Evolutionary conservation across 1,284 basidiomycete genomes (phyloP), one percentile per base, ranked within the genome.

Genomic region (Papiliotrema fonsecae): DNA sequence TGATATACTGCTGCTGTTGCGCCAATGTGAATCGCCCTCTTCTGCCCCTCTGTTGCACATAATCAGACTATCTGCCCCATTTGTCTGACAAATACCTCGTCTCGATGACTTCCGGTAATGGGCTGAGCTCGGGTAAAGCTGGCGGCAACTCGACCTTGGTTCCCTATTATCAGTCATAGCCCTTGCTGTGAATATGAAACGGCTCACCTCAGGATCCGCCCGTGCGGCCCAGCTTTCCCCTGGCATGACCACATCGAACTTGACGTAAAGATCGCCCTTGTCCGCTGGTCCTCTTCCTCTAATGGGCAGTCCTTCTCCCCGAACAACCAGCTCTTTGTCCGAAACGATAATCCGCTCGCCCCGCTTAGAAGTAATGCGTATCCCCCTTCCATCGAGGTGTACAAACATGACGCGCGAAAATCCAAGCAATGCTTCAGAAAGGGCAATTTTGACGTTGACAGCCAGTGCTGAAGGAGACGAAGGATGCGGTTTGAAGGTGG

Each of bases 371-470:
- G 80, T 75, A 14, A 93, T 81, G 40, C 82, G 82, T 46, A 96
- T 79, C 6, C 90, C 89, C 14, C 88, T 82, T 2, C 90, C 90
- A 67, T 97, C 91, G 24, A 97, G 78, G 69, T 97, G 91, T 13
- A 84, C 87, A 49, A 96, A 75, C 18, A 93, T 75, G 54, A 94
- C 84, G 19, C 91, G 82, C 46, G 84, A 86, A 73, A 97, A 91
- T 16, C 91, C 91, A 40, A 93, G 79, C 10, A 97, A 78, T 2
- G 91, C 87, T 73, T 97, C 92, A 6, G 90, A 92, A n/a, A 96
- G 77, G 1, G 87, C 89, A 52, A 97, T 84, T 34, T 67, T 61
- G 9, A 75, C 56, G 11, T 62, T 62, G 2, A 65, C 62, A 16
- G 51, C 44, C 11, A 77, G 65, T 45, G 66, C 63, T 9, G 56